Percentiles rank a stretch among this genome's conserved stretches.
These are phyloP conservation scores for Trichoderma endophyticum DNA, from an alignment of 2,329 filamentous ascomycete species.

Conservation along the genomic window DNA sequence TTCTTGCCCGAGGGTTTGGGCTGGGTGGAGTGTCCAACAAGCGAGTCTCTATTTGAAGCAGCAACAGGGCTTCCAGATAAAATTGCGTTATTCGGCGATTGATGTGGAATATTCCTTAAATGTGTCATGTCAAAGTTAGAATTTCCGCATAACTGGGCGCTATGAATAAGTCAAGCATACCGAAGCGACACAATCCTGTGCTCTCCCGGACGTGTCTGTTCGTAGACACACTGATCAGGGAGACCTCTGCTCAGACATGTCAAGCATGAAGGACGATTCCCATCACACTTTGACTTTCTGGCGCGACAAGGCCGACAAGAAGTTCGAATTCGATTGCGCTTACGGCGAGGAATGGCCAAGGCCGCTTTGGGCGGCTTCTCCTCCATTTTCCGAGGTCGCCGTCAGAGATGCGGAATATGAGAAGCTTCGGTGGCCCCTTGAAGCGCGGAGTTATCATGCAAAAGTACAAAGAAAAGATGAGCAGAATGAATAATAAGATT, in stretches of 20 bases:
- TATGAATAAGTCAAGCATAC: not conserved
- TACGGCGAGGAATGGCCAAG: not conserved
- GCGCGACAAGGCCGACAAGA: conserved; percentile 3
- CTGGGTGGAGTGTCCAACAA: not conserved
- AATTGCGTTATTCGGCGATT: not conserved
- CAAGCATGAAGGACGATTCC: conserved; percentile 1
- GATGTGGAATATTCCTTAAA: not conserved
- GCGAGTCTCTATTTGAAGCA: not conserved
- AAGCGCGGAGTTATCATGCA: not conserved
- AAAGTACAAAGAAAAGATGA: not conserved
- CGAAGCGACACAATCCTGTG: not conserved
- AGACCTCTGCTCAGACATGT: not conserved
- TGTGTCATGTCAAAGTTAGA: not conserved
- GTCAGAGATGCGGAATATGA: not conserved
- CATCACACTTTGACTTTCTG: conserved; percentile 7
- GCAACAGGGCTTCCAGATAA: not conserved
- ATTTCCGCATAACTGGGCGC: not conserved
- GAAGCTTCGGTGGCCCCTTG: not conserved
- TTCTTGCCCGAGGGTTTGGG: not conserved
- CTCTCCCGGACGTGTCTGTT: not conserved
- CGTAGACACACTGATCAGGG: not conserved
- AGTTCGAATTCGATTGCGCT: not conserved
- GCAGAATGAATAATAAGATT: not conserved
- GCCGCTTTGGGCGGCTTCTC: not conserved
- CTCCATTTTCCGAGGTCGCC: not conserved